Base-by-base conservation (phyloP, 805 yeast species). In the Starmerella bombi region DNA sequence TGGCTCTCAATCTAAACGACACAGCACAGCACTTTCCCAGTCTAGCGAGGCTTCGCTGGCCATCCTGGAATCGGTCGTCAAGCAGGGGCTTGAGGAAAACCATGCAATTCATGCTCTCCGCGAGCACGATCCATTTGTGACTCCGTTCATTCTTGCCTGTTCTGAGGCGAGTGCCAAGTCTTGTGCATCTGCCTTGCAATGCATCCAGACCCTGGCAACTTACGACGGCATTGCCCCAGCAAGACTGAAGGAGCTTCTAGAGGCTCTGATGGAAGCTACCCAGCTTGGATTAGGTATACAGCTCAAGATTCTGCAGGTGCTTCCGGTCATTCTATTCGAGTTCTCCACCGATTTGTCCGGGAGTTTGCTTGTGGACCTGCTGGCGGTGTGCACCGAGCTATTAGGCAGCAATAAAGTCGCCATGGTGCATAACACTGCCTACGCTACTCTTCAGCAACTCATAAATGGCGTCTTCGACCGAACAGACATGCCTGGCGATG, bases 361-460 rank as follows among this genome's bases (percentile, higher is more conserved):
- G 15, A 67, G 63, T 0, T 56, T 71, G 14, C 64, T 85, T 27
- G 64, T 76, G 6, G 72, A 72, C 45, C 59, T 83, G 10, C 60
- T 88, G 17, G 62, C 65, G 18, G 74, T 88, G 2, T 82, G 94
- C 55, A 70, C 91, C 0, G 69, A 74, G 25, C 65, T 91, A 37
- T 85, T 82, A 42, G 63, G 74, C 12, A 69, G 75, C 12, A 79
- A 74, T 45, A 79, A 80, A 50, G 70, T 77, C 4, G 73, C 80
- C 0, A 81, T 82, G 50, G 94, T 91, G 4, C 69, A 74, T 12
- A 86, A 85, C 52, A 82, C 97, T 0, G 95, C 97, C 0, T 76
- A 83, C 37, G 98, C 97, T 2, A 84, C 97, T 3, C 69, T 85
- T 34, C 93, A 85, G 47, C 97, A 91, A 57, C 61, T 91, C 32